phyloP scores from a whole-genome alignment of 345 rosid genomes.

The Heritiera littoralis region DNA sequence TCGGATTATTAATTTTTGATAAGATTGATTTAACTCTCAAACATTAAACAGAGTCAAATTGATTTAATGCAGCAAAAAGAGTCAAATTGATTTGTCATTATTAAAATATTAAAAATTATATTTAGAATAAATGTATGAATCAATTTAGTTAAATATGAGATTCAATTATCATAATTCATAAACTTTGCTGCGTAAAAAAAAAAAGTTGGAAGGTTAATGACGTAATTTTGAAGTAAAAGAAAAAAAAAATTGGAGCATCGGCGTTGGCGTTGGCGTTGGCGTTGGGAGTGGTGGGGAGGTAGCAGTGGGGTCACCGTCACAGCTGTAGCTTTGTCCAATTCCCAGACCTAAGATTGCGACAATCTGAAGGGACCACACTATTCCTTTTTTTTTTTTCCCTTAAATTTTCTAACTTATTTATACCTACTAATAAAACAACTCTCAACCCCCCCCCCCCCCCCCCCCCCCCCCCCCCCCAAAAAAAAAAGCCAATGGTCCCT shows the following conservation, averaged over 20 bases:
- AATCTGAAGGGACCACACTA: conserved; percentile 10
- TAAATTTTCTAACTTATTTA: background rate
- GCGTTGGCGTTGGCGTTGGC: background rate
- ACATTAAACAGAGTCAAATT: too few species aligned
- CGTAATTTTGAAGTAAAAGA: conserved; percentile 21
- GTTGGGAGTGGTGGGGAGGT: conserved; percentile 16
- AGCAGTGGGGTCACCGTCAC: conserved; percentile 38
- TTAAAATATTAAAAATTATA: too few species aligned
- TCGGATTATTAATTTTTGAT: too few species aligned
- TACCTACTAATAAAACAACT: background rate
- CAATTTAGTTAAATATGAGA: too few species aligned
- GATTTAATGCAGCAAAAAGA: too few species aligned
- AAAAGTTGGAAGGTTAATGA: background rate
- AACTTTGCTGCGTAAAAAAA: too few species aligned
- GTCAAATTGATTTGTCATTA: too few species aligned
- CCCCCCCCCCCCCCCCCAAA: background rate
- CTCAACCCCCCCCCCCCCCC: too few species aligned
- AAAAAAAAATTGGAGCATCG: background rate
- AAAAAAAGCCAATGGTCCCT: background rate
- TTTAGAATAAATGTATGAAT: too few species aligned
- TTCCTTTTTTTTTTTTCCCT: background rate
- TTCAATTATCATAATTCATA: too few species aligned
- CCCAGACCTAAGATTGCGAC: conserved; percentile 37
- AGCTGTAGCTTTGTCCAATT: conserved; percentile 47
- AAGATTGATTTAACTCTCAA: too few species aligned